Evolutionary conservation across 768 basidiomycete genomes (phyloP), one percentile per base, ranked within the genome.

Genomic region (Lactarius trivialis): DNA sequence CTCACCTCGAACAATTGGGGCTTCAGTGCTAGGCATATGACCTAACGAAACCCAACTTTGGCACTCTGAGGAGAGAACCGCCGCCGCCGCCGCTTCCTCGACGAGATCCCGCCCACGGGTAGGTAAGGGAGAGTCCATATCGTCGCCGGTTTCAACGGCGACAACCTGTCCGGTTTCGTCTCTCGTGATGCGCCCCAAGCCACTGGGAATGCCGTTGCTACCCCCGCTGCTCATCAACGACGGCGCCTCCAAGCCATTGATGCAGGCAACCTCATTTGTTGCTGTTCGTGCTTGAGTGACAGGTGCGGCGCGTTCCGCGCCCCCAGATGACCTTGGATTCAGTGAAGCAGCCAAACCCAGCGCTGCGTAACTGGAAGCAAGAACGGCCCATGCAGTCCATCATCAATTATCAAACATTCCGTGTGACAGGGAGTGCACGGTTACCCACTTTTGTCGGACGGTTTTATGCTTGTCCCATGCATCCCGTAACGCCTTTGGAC

Each of bases 401-500:
- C 52, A 52, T 60, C 33, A 39, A 59, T 60, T 36, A 60, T 63
- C 58, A 49, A 65, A 56, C 56, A 65, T 60, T 60, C 56, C 30
- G 34, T 55, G 52, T 49, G 39, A 54, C 55, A 36, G 50, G 64
- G 34, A 43, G 57, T 56, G 14, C 34, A 63, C 28, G 63, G 36
- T 53, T 50, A 77, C 87, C 69, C 70, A 96, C 94, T 97, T 98
- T 82, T 98, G 95, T 65, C 82, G 82, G 19, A 95, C 86, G 12
- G 94, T 98, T 75, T 91, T 91, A 55, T 76, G 77, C 67, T 83
- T 84, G 73, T 98, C 90, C 94, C 94, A 98, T 59, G 85, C 85
- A 50, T 89, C 85, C 71, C 89, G 89, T 65, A 97, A 76, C 11
- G 81, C 79, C 71, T 88, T 86, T 2, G 93, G 93, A 6, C 89